Conservation (phyloP, 176 grass and related monocot species). For the Lolium rigidum region DNA sequence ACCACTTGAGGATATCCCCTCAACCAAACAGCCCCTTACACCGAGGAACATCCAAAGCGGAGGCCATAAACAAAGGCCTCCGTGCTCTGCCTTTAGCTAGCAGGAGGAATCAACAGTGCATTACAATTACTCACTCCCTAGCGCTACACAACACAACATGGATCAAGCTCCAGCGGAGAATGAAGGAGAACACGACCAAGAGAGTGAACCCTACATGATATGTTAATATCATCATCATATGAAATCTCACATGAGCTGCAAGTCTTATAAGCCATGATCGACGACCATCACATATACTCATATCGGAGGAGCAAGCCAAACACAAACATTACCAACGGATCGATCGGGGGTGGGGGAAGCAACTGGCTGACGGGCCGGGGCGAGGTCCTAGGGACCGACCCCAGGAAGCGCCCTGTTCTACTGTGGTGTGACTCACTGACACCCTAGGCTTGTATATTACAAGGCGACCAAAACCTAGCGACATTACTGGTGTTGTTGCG, state of each 20-base stretch:
- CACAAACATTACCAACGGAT: conserved; percentile 45
- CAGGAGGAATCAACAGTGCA: conserved; percentile 57
- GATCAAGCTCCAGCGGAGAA: conserved; percentile 34
- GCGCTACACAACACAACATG: conserved; percentile 46
- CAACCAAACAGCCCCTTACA: conserved; percentile 1
- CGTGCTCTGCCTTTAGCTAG: conserved; percentile 56
- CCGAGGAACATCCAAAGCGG: conserved; percentile 24
- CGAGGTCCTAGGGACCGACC: conserved; percentile 41
- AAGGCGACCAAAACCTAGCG: conserved; percentile 69
- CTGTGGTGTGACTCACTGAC: conserved; percentile 25
- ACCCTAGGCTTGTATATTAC: conserved; percentile 56
- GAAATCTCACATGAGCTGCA: conserved; percentile 39
- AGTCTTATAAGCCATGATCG: conserved; percentile 42
- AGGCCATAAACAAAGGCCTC: conserved; percentile 40
- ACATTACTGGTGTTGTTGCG: conserved; percentile 23
- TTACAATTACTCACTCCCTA: conserved; percentile 39
- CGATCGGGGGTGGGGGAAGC: conserved; percentile 21
- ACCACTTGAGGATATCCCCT: too few relatives aligned
- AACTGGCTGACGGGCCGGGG: conserved; percentile 31
- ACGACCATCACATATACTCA: conserved; percentile 48
- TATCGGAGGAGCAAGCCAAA: conserved; percentile 56
- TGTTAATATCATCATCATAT: conserved; percentile 44
- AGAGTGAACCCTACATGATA: conserved; percentile 31
- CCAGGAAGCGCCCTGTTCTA: conserved; percentile 23
- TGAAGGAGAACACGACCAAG: background rate